Conservation (phyloP, 2,329 filamentous ascomycete species). For the Pseudogymnoascus sp. region DNA sequence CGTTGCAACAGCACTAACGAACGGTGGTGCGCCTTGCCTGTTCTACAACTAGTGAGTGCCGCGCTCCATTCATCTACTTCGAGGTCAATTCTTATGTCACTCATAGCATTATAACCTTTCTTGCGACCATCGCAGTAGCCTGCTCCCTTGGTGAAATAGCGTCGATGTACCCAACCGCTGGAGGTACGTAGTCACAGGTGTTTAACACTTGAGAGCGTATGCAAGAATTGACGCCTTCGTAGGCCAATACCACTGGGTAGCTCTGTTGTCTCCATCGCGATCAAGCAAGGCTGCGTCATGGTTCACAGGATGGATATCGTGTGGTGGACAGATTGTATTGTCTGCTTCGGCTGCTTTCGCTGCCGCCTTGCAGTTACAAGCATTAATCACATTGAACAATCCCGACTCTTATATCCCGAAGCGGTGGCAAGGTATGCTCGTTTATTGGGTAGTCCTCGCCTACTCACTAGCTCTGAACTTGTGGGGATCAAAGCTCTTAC, state of each 20-base stretch:
- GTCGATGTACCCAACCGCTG: constrained; percentile 36
- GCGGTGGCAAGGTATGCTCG: constrained; percentile 40
- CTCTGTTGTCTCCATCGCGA: constrained; percentile 40
- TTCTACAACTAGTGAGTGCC: constrained; percentile 34
- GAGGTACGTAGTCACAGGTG: constrained; percentile 26
- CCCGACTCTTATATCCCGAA: constrained; percentile 32
- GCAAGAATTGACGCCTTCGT: constrained; percentile 2
- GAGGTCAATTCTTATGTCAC: constrained; percentile 24
- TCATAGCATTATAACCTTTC: constrained; percentile 34
- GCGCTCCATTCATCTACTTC: background rate
- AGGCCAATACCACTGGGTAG: constrained; percentile 57
- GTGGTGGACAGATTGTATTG: constrained; percentile 40
- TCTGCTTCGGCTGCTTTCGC: constrained; percentile 43
- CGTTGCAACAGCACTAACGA: constrained; percentile 37
- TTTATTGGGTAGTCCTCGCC: background rate
- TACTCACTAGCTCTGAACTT: background rate
- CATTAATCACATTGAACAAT: constrained; percentile 37
- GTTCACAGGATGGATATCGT: constrained; percentile 39
- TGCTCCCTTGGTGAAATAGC: constrained; percentile 37
- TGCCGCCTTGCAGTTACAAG: constrained; percentile 37
- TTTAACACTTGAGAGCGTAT: background rate
- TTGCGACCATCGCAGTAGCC: constrained; percentile 34
- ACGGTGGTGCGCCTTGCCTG: constrained; percentile 39
- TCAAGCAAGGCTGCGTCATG: constrained; percentile 33
- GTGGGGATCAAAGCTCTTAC: background rate